A percentile compares a stretch with the other conserved stretches of the same genome.
Conservation (phyloP, 192 early-diverging fungal genomes). For the Gaertneriomyces sp. region DNA sequence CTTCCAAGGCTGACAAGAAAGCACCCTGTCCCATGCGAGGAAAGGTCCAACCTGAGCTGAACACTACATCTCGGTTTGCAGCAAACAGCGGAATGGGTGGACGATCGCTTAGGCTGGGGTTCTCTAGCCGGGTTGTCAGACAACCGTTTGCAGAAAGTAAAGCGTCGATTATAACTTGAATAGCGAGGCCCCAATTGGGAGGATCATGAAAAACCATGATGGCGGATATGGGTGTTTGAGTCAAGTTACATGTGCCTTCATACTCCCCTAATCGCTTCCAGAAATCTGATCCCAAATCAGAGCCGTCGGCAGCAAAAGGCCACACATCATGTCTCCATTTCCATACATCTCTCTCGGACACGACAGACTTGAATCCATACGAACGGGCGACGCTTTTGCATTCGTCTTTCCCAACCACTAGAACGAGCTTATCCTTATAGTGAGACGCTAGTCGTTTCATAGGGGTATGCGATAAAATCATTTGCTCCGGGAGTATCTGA, state of each 20-base stretch:
- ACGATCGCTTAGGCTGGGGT: not conserved
- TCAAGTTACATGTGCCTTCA: not conserved
- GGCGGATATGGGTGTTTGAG: constrained; percentile 10
- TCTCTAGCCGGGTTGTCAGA: constrained; percentile 9
- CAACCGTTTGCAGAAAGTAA: constrained; percentile 4
- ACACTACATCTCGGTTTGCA: constrained; percentile 15
- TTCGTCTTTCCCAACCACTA: constrained; percentile 6
- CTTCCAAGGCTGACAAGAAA: constrained; percentile 13
- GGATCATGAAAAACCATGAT: constrained; percentile 24
- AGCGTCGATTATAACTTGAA: constrained; percentile 22
- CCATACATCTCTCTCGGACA: constrained; percentile 6
- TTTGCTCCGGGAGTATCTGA: constrained; percentile 3
- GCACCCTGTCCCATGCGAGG: constrained; percentile 25
- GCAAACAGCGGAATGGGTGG: constrained; percentile 15
- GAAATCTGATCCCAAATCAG: too few relatives aligned
- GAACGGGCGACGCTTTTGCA: constrained; percentile 13
- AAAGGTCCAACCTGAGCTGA: constrained; percentile 4
- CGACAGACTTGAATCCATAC: constrained; percentile 21
- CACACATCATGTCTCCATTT: constrained; percentile 7
- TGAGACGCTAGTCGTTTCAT: constrained; percentile 9
- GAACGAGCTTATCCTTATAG: constrained; percentile 9
- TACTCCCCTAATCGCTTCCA: too few relatives aligned
- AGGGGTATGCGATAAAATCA: constrained; percentile 14
- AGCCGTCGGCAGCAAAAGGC: not conserved
- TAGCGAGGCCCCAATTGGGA: constrained; percentile 24